phyloP scores from a whole-genome alignment of 2,329 filamentous ascomycete genomes.

The Aspergillus sp. region DNA sequence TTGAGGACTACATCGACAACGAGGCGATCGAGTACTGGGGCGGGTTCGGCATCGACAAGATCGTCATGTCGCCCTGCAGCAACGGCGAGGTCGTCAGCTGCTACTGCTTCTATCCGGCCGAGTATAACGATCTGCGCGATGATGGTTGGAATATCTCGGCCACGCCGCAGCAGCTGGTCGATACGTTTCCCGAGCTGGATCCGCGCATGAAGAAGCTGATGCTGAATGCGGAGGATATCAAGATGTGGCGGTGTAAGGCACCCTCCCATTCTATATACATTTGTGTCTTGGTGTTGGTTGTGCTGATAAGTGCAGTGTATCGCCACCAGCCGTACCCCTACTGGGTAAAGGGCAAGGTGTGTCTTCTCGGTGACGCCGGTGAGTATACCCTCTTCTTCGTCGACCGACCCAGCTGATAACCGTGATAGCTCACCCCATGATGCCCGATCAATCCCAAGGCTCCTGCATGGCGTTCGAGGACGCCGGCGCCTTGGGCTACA shows the following conservation, averaged over 20 bases:
- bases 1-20: constrained; percentile 34
- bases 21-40: constrained; percentile 31
- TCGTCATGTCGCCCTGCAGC: constrained; percentile 39
- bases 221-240: constrained; percentile 23
- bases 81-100: constrained; percentile 37
- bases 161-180: constrained; percentile 20
- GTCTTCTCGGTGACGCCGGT: constrained; percentile 30
- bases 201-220: constrained; percentile 19
- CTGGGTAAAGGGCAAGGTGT: constrained; percentile 27
- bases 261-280: no score
- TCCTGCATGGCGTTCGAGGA: constrained; percentile 44
- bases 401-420: background rate
- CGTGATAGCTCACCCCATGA: constrained; percentile 29
- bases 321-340: constrained; percentile 26
- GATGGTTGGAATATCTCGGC: constrained; percentile 24
- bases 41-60: constrained; percentile 39
- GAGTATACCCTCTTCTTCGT: background rate
- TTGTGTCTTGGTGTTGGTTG: no score
- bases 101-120: constrained; percentile 38
- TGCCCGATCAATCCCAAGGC: constrained; percentile 32
- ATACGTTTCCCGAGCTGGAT: constrained; percentile 22
- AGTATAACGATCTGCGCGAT: constrained; percentile 17
- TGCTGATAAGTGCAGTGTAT: constrained; percentile 16
- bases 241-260: constrained; percentile 23
- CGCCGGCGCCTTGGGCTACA: constrained; percentile 35